Conservation (phyloP, 129 eudicot genomes). For the Centaurea solstitialis region DNA sequence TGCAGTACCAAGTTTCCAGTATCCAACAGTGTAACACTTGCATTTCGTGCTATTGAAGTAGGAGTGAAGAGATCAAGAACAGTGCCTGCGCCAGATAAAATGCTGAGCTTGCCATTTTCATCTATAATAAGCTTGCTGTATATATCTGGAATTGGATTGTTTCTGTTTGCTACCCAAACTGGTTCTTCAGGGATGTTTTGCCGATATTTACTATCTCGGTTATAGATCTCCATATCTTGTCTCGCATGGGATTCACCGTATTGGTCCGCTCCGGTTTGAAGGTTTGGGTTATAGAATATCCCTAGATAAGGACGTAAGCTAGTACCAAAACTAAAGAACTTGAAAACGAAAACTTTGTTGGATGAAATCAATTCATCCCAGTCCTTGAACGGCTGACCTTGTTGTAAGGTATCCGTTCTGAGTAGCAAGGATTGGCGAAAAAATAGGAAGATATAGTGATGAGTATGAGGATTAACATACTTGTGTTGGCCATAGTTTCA, state of each 20-base stretch:
- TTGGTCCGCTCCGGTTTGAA: too few species aligned
- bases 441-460: neutral
- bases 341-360: conserved; percentile 32
- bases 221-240: neutral
- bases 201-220: too few species aligned
- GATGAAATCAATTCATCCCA: conserved; percentile 39
- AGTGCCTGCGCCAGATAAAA: conserved; percentile 13
- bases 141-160: conserved; percentile 30
- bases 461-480: neutral
- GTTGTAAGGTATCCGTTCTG: conserved; percentile 39
- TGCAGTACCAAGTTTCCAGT: conserved; percentile 31
- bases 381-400: conserved; percentile 41
- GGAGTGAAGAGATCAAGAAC: conserved; percentile 9
- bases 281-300: conserved; percentile 32
- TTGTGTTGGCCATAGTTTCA: conserved; percentile 18
- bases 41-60: neutral
- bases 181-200: neutral
- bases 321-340: conserved; percentile 41
- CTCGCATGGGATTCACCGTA: too few species aligned
- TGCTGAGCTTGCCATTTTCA: conserved; percentile 11
- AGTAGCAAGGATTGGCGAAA: conserved; percentile 22
- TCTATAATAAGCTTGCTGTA: conserved; percentile 21
- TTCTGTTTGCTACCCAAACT: conserved; percentile 57
- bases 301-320: conserved; percentile 29
- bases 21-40: conserved; percentile 25